Conservation (phyloP, 148 eudicot species). For the Talinum fruticosum region DNA sequence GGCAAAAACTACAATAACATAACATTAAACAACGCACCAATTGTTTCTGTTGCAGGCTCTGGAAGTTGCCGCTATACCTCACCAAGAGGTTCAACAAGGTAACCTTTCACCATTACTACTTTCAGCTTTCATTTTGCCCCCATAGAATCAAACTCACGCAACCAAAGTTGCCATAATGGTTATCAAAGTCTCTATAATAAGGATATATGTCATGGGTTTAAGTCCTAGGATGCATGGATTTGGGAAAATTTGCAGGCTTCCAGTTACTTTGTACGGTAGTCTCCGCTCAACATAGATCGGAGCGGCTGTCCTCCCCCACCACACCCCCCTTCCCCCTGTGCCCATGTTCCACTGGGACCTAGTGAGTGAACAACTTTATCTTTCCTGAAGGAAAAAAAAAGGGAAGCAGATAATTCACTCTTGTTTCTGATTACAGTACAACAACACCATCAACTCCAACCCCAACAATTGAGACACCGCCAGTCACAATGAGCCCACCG, state of each 20-base stretch:
- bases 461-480: conserved; percentile 46
- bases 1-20: background rate
- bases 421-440: conserved; percentile 25
- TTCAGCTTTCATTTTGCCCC: background rate
- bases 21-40: conserved; percentile 5
- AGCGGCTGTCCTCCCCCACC: too few relatives aligned
- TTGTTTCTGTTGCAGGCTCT: conserved; percentile 49
- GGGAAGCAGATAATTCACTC: conserved; percentile 15
- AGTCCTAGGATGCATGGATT: too few relatives aligned
- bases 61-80: conserved; percentile 71
- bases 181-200: too few relatives aligned
- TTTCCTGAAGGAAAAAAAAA: too few relatives aligned
- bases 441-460: conserved; percentile 40
- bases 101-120: conserved; percentile 19
- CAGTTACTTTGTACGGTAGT: too few relatives aligned
- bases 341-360: too few relatives aligned
- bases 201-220: too few relatives aligned
- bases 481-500: conserved; percentile 34
- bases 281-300: too few relatives aligned
- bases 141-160: background rate
- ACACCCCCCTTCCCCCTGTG: too few relatives aligned
- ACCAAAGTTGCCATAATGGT: too few relatives aligned
- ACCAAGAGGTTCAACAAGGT: conserved; percentile 39
- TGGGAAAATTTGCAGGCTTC: too few relatives aligned
- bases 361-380: too few relatives aligned